These are phyloP conservation scores for Exidia glandulosa DNA, from an alignment of 768 basidiomycete genomes.

Conservation along the genomic window DNA sequence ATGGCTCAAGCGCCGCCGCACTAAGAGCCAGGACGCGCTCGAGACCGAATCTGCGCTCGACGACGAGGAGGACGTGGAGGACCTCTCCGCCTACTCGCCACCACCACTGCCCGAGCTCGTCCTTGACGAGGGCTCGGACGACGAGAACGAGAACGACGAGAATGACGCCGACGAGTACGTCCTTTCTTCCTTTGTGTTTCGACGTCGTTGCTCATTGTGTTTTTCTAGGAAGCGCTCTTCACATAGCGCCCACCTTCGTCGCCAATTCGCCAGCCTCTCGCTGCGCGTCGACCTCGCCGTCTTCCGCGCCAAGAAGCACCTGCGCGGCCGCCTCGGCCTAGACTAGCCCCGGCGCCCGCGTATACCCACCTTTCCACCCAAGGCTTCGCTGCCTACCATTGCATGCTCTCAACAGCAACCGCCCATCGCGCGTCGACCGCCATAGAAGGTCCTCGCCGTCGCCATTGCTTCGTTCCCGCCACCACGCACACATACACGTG, in stretches of 20 bases:
- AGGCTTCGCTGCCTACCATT: too few relatives aligned
- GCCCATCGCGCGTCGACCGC: too few relatives aligned
- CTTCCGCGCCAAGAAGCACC: background rate
- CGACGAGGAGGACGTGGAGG: background rate
- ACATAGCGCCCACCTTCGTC: background rate
- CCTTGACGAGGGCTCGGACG: background rate
- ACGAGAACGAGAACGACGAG: background rate
- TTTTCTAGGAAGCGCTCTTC: background rate
- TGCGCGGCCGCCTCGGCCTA: background rate
- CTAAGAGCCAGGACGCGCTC: background rate
- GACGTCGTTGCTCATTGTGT: background rate
- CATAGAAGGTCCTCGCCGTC: too few relatives aligned
- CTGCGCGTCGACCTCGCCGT: conserved; percentile 1
- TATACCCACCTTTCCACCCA: too few relatives aligned
- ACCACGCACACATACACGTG: too few relatives aligned
- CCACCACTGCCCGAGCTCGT: background rate
- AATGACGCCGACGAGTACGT: background rate
- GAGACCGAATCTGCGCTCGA: too few relatives aligned
- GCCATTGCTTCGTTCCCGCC: too few relatives aligned
- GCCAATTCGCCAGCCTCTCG: background rate
- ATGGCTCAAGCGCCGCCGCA: background rate
- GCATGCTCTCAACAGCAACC: too few relatives aligned
- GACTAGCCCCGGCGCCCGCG: too few relatives aligned
- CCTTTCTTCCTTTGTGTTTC: background rate
- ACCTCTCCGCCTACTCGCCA: background rate